Base-by-base conservation (phyloP, 73 alveolate species). In the Paramecium octaurelia region DNA sequence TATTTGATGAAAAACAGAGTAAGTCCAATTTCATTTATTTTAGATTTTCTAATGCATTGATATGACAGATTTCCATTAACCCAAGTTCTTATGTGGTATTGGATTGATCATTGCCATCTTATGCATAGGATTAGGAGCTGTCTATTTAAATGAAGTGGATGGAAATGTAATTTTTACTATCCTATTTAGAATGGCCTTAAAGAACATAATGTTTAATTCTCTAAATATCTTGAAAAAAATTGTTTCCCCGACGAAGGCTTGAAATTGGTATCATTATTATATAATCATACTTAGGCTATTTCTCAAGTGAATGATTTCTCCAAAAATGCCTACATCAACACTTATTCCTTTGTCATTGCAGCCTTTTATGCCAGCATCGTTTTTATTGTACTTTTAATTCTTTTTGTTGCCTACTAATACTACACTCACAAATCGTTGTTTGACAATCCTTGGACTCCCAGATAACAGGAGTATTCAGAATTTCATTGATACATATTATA, bases 11-110 rank as follows among this genome's bases (percentile, higher is more conserved):
- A 43, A 20, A 73, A 73, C 7, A 73, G 59, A 43, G 87, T 73
- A 73, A 0, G 10, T 6, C 40, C 2, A 18, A 54, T 36, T 73
- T 4, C 3, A 6, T 0, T 48, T 3, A 16, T 48, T 73, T 73
- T 73, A 73, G 87, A 18, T 73, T 21, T 73, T 73, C 27, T 12
- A 35, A 36, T 16, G 20, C 6, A 20, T 73, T 11, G 87, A 73
- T 73, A 73, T 73, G 87, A 73, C 87, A 14, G 87, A 73, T 4
- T 40, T 36, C 35, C 87, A 73, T 73, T 73, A 73, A 73, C 87
- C 87, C 12, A 73, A 73, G 4, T 73, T 73, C 31, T 36, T 36
- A 9, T 36, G 57, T 14, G 57, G 12, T n/a, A 40, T 73, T 12
- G 87, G 42, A 16, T 29, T 73, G 8, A 36, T 73, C 9, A 40